Base-by-base conservation (phyloP, 2,329 filamentous ascomycete species). In the Alternaria brassicicola region DNA sequence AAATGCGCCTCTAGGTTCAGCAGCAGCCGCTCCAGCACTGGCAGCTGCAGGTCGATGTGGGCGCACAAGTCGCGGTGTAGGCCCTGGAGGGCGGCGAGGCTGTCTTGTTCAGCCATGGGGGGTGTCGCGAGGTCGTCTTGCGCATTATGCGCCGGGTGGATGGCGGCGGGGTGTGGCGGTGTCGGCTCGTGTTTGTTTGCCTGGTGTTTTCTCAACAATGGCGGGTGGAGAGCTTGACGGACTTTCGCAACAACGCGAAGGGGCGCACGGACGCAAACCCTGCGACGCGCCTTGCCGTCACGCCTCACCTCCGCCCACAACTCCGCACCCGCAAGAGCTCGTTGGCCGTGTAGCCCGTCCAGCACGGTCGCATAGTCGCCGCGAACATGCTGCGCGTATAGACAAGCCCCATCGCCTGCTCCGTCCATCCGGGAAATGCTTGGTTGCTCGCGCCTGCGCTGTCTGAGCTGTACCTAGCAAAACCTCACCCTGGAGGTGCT, bases 51-150 rank as follows among this genome's bases (percentile, higher is more conserved):
- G 71, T 95, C 89, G 63, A 87, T 86, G 68, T 95, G 84, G 56
- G 89, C 88, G 67, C 90, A 82, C 62, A 99, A 87, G 80, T 97
- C 93, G 76, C 90, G 87, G 78, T 96, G 91, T 69, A 99, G 87
- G 77, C 87, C 88, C 81, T 93, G 88, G 71, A 98, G 87, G 78
- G 88, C 86, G 73, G 89, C 89, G 73, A 96, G 84, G 73, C 85
- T 87, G 76, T 88, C 88, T 75, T 87, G 82, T 73, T 90, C 88
- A 76, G 89, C 87, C 92, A 95, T 94, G 71, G 59, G 57, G 57
- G 64, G 49, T 46, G 48, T 68, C 63, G 65, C 55, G 50, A 51
- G 25, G 59, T 47, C 33, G 61, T 38, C 48, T 23, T 72, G 70
- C 64, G 74, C 72, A 77, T 76, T 45, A 61, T 76, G 69, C 68